Evolutionary conservation across 2,329 filamentous ascomycete genomes (phyloP), one percentile per base, ranked within the genome.

Genomic region (Epichloe amarillans): DNA sequence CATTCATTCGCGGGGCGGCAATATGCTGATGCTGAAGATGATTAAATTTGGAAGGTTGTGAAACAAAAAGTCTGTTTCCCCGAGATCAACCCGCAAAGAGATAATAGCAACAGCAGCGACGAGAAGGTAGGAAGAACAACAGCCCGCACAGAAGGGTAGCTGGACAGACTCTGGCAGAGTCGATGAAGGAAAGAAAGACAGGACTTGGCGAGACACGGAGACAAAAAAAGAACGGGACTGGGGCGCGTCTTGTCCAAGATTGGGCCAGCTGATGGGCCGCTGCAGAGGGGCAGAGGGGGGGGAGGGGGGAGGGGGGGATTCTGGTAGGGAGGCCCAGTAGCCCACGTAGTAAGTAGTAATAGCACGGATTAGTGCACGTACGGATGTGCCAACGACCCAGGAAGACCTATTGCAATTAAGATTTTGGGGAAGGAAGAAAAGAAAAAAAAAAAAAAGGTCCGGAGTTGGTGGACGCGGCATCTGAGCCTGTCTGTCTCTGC

Each of bases 121-220:
- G 14, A 40, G 35, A 43, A 47, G 26, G 10, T 35, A 15, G 30
- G n/a, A 45, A 36, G 15, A 38, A 33, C 15, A 39, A 41, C 38
- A 43, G 38, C 30, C 26, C n/a, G 41, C 12, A 46, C 36, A 30
- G 41, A 42, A 30, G 14, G 39, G 35, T 33, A 33, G 30, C 46
- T 41, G 41, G 21, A 50, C 5, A 14, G 35, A 52, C 17, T 49
- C 42, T 49, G 38, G 33, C 38, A 35, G 30, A 43, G 43, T 19
- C 50, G 54, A 56, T 41, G 51, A 23, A 53, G 46, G 46, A 43
- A 46, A 50, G 46, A 40, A 50, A 51, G 35, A 38, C 8, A 8
- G 17, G 23, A 39, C n/a, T 21, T 21, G 38, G 45, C 23, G 45
- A 51, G 44, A 44, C 50, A 43, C 12, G 33, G 35, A 15, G 19